A percentile compares a stretch with the other conserved stretches of the same genome.
Conservation (phyloP, 2,329 filamentous ascomycete species). For the Alternaria arborescens region DNA sequence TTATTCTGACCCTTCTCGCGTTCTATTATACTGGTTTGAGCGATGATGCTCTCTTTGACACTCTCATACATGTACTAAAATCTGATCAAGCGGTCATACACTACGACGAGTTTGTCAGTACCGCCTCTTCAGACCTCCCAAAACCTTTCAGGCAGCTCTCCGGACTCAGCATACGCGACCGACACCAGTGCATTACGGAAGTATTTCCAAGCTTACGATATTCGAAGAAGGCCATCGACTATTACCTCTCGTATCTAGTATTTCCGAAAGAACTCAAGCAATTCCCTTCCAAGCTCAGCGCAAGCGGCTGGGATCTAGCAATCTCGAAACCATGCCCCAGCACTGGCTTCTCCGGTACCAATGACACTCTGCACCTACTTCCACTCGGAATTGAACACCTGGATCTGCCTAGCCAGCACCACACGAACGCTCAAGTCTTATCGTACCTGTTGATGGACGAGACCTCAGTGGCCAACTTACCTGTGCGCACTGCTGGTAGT, state of each 20-base stretch:
- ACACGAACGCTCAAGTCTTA: slow-evolving; percentile 74
- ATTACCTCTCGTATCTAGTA: slow-evolving; percentile 66
- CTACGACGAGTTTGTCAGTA: slow-evolving; percentile 61
- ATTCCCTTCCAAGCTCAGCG: slow-evolving; percentile 69
- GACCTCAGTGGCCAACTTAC: slow-evolving; percentile 42
- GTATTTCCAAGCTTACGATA: slow-evolving; percentile 65
- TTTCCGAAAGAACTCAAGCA: slow-evolving; percentile 70
- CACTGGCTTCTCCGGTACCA: slow-evolving; percentile 76
- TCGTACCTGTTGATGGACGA: slow-evolving; percentile 63
- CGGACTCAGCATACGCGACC: slow-evolving; percentile 57
- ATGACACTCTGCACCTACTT: slow-evolving; percentile 67
- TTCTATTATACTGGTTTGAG: slow-evolving; percentile 72
- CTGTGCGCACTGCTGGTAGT: slow-evolving; percentile 6
- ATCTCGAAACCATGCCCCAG: slow-evolving; percentile 58
- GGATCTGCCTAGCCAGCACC: slow-evolving; percentile 63
- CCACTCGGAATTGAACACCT: slow-evolving; percentile 65
- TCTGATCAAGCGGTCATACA: slow-evolving; percentile 63
- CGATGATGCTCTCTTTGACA: slow-evolving; percentile 59
- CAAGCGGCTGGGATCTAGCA: slow-evolving; percentile 74
- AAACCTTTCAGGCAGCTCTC: slow-evolving; percentile 51
- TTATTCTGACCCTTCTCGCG: slow-evolving; percentile 70
- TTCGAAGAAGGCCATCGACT: slow-evolving; percentile 67
- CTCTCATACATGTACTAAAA: slow-evolving; percentile 58
- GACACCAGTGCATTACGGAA: slow-evolving; percentile 54
- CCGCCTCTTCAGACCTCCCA: slow-evolving; percentile 35